Percentiles rank a stretch among this genome's conserved stretches.
Conservation (phyloP, 495 filamentous ascomycete genomes). For the Penicillium cosmopolitanum region DNA sequence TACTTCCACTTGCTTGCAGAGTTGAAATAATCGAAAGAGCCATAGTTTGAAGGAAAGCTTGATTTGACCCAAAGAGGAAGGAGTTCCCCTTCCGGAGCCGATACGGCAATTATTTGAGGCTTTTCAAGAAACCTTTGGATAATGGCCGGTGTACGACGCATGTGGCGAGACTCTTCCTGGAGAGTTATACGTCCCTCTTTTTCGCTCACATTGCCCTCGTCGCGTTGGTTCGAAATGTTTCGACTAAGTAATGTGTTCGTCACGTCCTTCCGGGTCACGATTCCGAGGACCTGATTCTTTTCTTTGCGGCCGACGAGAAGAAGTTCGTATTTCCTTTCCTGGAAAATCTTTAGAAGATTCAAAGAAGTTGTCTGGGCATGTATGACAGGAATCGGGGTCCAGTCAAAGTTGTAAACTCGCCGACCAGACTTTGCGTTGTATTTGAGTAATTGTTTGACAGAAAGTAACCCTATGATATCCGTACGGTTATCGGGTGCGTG, state of each 20-base stretch:
- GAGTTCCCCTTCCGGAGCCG: constrained; percentile 30
- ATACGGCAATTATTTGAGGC: constrained; percentile 29
- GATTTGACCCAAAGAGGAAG: constrained; percentile 1
- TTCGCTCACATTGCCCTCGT: constrained; percentile 75
- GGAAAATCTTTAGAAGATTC: constrained; percentile 97
- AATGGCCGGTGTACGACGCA: constrained; percentile 38
- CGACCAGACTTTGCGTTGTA: constrained; percentile 90
- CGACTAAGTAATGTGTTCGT: constrained; percentile 96
- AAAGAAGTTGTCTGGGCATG: constrained; percentile 87
- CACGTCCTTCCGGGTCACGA: constrained; percentile 91
- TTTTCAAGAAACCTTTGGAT: constrained; percentile 55
- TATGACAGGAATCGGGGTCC: constrained; percentile 89
- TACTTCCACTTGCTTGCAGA: constrained; percentile 11
- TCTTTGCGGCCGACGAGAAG: constrained; percentile 87
- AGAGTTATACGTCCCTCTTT: constrained; percentile 84
- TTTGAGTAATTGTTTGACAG: constrained; percentile 93
- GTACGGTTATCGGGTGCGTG: constrained; percentile 74
- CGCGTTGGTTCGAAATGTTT: constrained; percentile 80
- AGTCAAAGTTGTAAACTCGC: constrained; percentile 77
- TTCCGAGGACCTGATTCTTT: constrained; percentile 79
- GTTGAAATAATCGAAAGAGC: constrained; percentile 9
- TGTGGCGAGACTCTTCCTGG: constrained; percentile 20
- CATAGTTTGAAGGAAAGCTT: constrained; percentile 2
- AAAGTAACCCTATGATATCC: constrained; percentile 92
- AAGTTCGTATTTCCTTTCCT: constrained; percentile 96